Evolutionary conservation across 2,329 filamentous ascomycete species (phyloP).

Genomic region (Beauveria brongniartii): DNA sequence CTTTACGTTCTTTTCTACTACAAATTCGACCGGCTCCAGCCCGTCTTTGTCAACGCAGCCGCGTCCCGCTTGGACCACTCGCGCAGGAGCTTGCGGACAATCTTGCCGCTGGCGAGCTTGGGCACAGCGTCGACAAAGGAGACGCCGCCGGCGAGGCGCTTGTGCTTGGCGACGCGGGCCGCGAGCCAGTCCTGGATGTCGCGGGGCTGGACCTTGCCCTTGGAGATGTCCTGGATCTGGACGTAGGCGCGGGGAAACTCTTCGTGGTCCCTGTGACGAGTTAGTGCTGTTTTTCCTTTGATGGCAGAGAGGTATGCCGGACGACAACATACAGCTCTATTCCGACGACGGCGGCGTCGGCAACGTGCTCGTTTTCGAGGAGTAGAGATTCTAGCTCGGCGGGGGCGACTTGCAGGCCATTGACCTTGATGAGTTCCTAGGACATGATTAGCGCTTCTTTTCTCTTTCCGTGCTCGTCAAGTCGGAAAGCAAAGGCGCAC

Average conservation of each 20-base stretch:
- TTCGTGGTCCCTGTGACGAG: conserved; percentile 29
- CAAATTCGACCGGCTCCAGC: conserved; percentile 21
- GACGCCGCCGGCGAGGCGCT: conserved; percentile 42
- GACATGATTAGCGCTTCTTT: conserved; percentile 10
- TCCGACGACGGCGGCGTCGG: conserved; percentile 48
- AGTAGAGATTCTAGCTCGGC: conserved; percentile 48
- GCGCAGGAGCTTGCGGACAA: conserved; percentile 45
- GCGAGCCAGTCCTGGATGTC: conserved; percentile 45
- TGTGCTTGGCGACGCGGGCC: conserved; percentile 41
- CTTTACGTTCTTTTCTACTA: conserved; percentile 18
- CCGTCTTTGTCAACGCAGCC: conserved; percentile 18
- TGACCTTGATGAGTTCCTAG: conserved; percentile 51
- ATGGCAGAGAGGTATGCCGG: not conserved
- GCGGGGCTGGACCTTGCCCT: conserved; percentile 35
- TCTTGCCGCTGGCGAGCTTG: conserved; percentile 50
- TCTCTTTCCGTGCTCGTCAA: not conserved
- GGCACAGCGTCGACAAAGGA: conserved; percentile 49
- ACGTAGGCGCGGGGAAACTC: conserved; percentile 48
- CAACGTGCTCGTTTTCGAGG: conserved; percentile 41
- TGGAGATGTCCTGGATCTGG: conserved; percentile 36
- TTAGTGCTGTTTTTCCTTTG: not conserved
- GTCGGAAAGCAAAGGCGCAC: conserved; percentile 15
- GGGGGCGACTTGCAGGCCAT: conserved; percentile 51
- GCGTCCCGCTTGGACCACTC: conserved; percentile 50
- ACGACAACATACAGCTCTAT: conserved; percentile 33